phyloP scores from a whole-genome alignment of 352 stramenopile species.

The Phytophthora brassicae region DNA sequence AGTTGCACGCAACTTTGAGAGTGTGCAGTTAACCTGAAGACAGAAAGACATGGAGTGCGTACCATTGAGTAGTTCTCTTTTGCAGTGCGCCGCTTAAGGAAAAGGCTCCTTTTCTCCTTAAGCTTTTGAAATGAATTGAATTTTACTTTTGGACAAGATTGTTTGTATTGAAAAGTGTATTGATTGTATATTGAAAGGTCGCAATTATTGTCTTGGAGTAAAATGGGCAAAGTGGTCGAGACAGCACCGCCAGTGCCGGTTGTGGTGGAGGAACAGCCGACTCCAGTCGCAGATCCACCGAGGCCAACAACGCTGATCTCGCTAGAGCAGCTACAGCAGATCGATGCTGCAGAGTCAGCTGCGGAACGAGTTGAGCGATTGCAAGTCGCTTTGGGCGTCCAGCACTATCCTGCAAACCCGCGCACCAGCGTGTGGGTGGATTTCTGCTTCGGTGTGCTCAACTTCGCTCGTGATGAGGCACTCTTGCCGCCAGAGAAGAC shows the following conservation, averaged over 20 bases:
- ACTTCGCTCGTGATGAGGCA: constrained; percentile 59
- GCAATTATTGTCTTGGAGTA: not conserved
- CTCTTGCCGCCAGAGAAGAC: constrained; percentile 36
- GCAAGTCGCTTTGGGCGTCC: constrained; percentile 41
- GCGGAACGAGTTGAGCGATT: constrained; percentile 37
- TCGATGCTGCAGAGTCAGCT: constrained; percentile 26
- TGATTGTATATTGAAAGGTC: no score
- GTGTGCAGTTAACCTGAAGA: not conserved
- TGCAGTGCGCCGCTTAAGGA: not conserved
- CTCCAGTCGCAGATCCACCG: constrained; percentile 9
- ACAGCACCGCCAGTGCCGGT: constrained; percentile 3
- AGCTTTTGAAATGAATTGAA: constrained; percentile 27
- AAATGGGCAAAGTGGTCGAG: constrained; percentile 25
- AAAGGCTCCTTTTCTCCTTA: constrained; percentile 17
- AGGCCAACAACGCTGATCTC: constrained; percentile 31
- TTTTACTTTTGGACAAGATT: constrained; percentile 21
- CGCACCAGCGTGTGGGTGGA: constrained; percentile 56
- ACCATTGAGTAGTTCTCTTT: constrained; percentile 3
- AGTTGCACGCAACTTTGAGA: constrained; percentile 5
- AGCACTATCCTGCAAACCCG: constrained; percentile 55
- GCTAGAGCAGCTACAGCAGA: constrained; percentile 32
- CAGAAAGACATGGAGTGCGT: constrained; percentile 3
- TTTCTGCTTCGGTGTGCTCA: constrained; percentile 65
- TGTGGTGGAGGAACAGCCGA: constrained; percentile 17
- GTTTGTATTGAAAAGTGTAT: no score